These are phyloP conservation scores for Fraxinus angustifolia DNA, from an alignment of 305 asterid species.

Conservation along the genomic window DNA sequence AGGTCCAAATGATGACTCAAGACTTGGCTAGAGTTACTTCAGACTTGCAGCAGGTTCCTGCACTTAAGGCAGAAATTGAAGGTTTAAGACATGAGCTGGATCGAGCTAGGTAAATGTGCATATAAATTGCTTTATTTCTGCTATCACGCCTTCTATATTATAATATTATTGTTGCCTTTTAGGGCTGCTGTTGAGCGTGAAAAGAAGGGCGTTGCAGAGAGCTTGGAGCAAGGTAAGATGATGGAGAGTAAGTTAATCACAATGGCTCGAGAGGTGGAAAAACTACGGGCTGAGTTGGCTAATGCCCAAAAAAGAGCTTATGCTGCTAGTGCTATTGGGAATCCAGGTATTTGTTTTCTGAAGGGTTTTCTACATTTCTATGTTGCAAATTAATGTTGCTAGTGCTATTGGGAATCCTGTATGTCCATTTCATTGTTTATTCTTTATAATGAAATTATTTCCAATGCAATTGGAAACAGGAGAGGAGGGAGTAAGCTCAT, in stretches of 20 bases:
- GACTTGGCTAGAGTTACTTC: conserved; percentile 74
- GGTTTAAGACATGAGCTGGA: conserved; percentile 67
- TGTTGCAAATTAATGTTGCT: neutral
- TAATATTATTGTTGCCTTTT: conserved; percentile 7
- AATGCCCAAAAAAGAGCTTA: conserved; percentile 79
- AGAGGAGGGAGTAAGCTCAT: neutral
- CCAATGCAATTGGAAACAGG: neutral
- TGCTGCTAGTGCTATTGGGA: conserved; percentile 54
- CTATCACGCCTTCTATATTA: neutral
- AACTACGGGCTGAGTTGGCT: conserved; percentile 90
- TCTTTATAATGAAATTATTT: conserved; percentile 9
- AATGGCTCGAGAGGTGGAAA: conserved; percentile 90
- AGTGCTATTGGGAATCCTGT: neutral
- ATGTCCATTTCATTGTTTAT: neutral
- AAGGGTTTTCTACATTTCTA: neutral
- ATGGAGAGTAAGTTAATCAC: conserved; percentile 82
- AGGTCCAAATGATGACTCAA: conserved; percentile 79
- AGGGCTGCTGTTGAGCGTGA: conserved; percentile 91
- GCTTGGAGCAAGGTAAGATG: conserved; percentile 82
- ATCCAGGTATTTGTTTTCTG: conserved; percentile 50
- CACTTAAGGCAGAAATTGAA: conserved; percentile 66
- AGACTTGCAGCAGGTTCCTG: conserved; percentile 78
- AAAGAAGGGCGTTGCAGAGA: conserved; percentile 84
- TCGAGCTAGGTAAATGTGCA: conserved; percentile 57
- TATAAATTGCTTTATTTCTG: neutral